Evolutionary conservation across 2,329 filamentous ascomycete species (phyloP), one percentile per base, ranked within the genome.

Genomic region (Neurospora crassa): DNA sequence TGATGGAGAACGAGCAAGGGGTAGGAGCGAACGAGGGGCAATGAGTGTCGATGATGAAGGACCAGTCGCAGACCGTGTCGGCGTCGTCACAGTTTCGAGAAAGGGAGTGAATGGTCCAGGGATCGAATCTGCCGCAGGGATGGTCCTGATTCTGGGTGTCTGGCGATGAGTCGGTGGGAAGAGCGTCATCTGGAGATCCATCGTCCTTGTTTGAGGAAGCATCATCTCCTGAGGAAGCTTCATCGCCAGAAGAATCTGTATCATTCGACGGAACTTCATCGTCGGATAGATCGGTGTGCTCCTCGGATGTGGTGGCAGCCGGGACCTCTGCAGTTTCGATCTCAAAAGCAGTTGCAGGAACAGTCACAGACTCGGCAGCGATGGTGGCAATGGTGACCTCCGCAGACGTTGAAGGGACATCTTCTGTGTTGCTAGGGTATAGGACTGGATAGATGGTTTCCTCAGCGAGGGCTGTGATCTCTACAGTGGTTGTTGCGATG

Each of bases 41-140:
- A 14, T 75, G 71, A 41, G 81, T 81, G 77, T 83, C 76, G 77
- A 85, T 79, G 70, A 76, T 76, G 74, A 84, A 85, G 18, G 76
- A 76, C 81, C 82, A 83, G 59, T 75, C 78, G 79, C 82, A 84
- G 41, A 75, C 76, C 18, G 80, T 82, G 78, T 84, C 78, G 29
- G 59, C 76, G 5, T 71, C 63, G 77, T 82, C 78, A 80, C 83
- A 84, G 43, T 76, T 77, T 40, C 82, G 82, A 74, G 78, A 79
- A 71, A 83, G 71, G 69, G 74, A 71, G 47, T 78, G 74, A 73
- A 84, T 79, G 8, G 79, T 83, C 83, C 82, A 84, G 69, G 80
- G 40, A 75, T 75, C 42, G 8, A 63, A 11, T 3, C 4, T 63
- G 53, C 53, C 29, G 29, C 53, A 63, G 16, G 29, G 16, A 63